Percentiles rank a stretch among this genome's conserved stretches.
These are phyloP conservation scores for Kurtzmaniella quercitrusa DNA, from an alignment of 1,139 yeast genomes.

Conservation along the genomic window DNA sequence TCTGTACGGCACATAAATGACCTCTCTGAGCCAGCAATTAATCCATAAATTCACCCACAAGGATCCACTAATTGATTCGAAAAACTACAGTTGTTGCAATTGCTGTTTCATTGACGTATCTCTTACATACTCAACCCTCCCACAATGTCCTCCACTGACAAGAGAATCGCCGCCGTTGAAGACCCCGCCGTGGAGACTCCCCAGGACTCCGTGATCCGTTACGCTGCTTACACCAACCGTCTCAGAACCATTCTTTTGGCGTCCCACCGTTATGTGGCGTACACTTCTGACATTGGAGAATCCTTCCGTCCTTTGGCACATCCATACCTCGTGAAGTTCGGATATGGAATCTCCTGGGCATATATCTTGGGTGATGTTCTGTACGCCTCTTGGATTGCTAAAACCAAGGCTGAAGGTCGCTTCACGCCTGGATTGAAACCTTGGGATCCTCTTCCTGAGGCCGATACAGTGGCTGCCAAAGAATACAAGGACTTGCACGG, in stretches of 20 bases:
- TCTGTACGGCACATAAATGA: no score
- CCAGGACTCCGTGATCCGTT: slow-evolving; percentile 58
- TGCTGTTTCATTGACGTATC: no score
- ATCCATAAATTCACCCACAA: no score
- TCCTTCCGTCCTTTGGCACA: slow-evolving; percentile 85
- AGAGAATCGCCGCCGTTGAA: slow-evolving; percentile 8
- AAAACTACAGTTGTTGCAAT: no score
- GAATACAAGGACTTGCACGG: slow-evolving; percentile 22
- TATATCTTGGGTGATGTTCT: slow-evolving; percentile 78
- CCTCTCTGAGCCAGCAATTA: no score
- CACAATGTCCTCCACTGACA: slow-evolving; percentile 1
- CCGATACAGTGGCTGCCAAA: slow-evolving; percentile 37
- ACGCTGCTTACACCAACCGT: slow-evolving; percentile 79
- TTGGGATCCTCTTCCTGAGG: slow-evolving; percentile 55
- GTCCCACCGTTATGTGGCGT: slow-evolving; percentile 82
- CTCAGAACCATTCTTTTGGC: slow-evolving; percentile 66
- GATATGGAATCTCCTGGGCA: slow-evolving; percentile 76
- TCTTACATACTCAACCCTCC: no score
- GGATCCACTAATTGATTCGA: no score
- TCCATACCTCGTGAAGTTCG: slow-evolving; percentile 56
- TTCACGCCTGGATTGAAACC: slow-evolving; percentile 62
- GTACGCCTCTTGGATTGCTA: slow-evolving; percentile 72
- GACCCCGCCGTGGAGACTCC: slow-evolving; percentile 22
- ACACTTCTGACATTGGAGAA: slow-evolving; percentile 85
- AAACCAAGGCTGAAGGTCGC: slow-evolving; percentile 62